Conservation (phyloP, 2,329 filamentous ascomycete species). For the Chrysosporium queenslandicum region DNA sequence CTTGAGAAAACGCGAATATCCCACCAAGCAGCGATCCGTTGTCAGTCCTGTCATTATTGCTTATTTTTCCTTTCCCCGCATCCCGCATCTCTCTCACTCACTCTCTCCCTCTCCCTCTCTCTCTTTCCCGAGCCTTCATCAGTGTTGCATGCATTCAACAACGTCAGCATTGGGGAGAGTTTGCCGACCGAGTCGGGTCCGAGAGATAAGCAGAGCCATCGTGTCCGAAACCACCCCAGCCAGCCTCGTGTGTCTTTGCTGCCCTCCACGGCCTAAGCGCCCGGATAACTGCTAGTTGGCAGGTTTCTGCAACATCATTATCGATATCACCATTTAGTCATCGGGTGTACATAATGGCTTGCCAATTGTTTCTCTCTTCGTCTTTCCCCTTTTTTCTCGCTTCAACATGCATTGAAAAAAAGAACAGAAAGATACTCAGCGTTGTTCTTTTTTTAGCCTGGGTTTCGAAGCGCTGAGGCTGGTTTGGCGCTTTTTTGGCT, state of each 20-base stretch:
- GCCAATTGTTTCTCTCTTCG: too few species aligned
- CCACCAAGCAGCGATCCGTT: not conserved
- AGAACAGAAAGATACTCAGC: not conserved
- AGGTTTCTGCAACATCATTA: too few species aligned
- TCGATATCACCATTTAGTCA: too few species aligned
- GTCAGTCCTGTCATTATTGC: not conserved
- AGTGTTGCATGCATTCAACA: not conserved
- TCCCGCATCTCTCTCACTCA: slow-evolving; percentile 3
- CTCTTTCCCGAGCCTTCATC: too few species aligned
- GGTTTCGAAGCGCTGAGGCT: slow-evolving; percentile 5
- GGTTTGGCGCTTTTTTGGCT: not conserved
- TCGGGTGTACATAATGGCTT: too few species aligned
- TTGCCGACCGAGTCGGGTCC: slow-evolving; percentile 2
- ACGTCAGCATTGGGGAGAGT: not conserved
- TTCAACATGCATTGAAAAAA: not conserved
- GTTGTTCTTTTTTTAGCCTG: not conserved
- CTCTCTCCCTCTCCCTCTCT: too few species aligned
- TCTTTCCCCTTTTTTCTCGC: not conserved
- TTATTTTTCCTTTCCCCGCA: slow-evolving; percentile 2
- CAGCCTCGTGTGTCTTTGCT: not conserved
- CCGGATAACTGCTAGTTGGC: too few species aligned
- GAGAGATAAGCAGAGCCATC: not conserved
- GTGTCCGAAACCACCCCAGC: not conserved
- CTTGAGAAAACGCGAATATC: slow-evolving; percentile 1
- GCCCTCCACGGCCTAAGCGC: too few species aligned